phyloP scores from a whole-genome alignment of 73 alveolate genomes.

The Tetrahymena malaccensis region DNA sequence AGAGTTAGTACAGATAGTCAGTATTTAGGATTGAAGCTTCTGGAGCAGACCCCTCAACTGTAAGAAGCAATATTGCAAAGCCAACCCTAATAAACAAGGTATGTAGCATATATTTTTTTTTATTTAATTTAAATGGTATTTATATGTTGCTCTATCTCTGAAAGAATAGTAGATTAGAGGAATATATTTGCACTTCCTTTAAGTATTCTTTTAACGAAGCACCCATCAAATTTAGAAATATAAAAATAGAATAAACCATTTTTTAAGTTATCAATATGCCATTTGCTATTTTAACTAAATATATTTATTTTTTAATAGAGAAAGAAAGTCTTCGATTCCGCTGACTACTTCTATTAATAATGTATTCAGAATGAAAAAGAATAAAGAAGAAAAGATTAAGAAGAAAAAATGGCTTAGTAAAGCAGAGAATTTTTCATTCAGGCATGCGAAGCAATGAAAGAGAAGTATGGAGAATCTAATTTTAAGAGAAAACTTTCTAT shows the following conservation, averaged over 20 bases:
- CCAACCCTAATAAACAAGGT: background rate
- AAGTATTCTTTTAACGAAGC: background rate
- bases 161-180: background rate
- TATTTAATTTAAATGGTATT: background rate
- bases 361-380: background rate
- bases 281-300: background rate
- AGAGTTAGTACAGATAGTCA: background rate
- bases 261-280: background rate
- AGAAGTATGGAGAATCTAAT: background rate
- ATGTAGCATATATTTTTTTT: too few relatives aligned
- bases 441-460: background rate
- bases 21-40: background rate
- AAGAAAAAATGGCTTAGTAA: background rate
- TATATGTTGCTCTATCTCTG: too few relatives aligned
- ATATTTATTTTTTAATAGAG: background rate
- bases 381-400: background rate
- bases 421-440: background rate
- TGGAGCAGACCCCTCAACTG: background rate
- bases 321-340: background rate
- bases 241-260: background rate
- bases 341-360: background rate
- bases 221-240: background rate
- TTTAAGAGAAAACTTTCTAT: background rate
- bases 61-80: background rate
- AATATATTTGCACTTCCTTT: background rate